Conservation (phyloP, 345 rosid genomes). For the Melastoma malabathricum region DNA sequence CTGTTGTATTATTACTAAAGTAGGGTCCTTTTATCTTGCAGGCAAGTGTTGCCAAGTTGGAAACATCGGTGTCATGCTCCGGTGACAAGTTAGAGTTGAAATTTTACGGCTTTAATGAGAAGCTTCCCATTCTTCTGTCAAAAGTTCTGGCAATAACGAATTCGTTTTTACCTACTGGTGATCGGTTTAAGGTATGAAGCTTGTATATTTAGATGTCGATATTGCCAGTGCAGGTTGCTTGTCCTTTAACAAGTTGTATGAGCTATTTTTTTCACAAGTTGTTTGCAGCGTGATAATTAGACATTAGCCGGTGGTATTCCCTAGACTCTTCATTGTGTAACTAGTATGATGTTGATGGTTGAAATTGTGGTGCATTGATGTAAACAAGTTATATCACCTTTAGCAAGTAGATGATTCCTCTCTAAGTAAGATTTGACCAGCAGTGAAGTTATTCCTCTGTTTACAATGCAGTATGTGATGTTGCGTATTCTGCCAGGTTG, state of each 20-base stretch:
- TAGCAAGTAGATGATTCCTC: no score
- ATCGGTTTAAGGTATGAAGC: constrained; percentile 63
- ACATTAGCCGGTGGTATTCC: no score
- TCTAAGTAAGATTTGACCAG: no score
- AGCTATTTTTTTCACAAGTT: no score
- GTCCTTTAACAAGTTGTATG: no score
- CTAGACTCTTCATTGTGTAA: no score
- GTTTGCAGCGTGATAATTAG: no score
- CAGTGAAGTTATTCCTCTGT: no score
- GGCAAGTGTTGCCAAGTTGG: constrained; percentile 90
- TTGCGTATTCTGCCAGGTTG: constrained; percentile 28
- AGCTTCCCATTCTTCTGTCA: constrained; percentile 60
- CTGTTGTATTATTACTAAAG: not conserved
- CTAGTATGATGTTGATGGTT: no score
- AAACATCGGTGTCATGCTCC: constrained; percentile 53
- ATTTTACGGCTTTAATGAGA: constrained; percentile 85
- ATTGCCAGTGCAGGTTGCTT: no score
- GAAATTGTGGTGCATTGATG: no score
- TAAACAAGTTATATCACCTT: no score
- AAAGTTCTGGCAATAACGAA: constrained; percentile 53
- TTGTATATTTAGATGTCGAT: not conserved
- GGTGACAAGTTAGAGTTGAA: constrained; percentile 81
- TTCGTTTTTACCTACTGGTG: constrained; percentile 59
- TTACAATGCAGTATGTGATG: not conserved
- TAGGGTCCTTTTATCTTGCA: constrained; percentile 20